Base-by-base conservation (phyloP, 2,329 filamentous ascomycete genomes). In the Penicillium nordicum region DNA sequence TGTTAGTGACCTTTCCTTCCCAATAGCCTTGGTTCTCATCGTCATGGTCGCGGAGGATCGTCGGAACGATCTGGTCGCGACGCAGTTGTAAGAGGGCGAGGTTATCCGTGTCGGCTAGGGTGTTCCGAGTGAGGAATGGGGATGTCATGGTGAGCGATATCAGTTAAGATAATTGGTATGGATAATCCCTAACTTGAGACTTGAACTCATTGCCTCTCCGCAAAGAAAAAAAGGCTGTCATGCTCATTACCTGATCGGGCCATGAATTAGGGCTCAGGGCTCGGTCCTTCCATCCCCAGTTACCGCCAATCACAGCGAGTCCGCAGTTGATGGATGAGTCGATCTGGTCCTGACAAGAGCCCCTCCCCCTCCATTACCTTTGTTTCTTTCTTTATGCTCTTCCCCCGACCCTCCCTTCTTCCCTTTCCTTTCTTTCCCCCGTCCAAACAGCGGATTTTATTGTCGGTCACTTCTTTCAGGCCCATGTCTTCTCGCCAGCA, bases 41-140 rank as follows among this genome's bases (percentile, higher is more conserved):
- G 37, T 83, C 80, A 23, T 81, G 80, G 30, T 83, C 78, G 60
- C 83, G 80, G 29, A 92, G 83, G 59, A 89, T 86, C 27, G 92
- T 80, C 8, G 93, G 91, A 38, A 92, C 81, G 61, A 92, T 85
- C 59, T 88, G 88, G 74, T 97, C 92, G 75, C 92, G 88, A 59
- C 90, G 93, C 50, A 99, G 83, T 71, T 96, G 90, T 56, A 97
- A 81, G 59, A 97, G 88, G 27, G 92, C 89, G 43, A 97, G 83
- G 3, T 82, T 82, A 64, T 88, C 82, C 23, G 84, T 77, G 11
- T 81, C 78, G 4, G 92, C 86, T 21, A 77, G 75, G 3, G 79
- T 69, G 16, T 87, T 85, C 0, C 89, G 86, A 51, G 88, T 83
- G 38, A 97, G 82, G 66, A 99, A 97, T 0, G 92, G 88, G 10